Conservation (phyloP, 176 grass and related monocot genomes). For the Metroxylon sagu region DNA sequence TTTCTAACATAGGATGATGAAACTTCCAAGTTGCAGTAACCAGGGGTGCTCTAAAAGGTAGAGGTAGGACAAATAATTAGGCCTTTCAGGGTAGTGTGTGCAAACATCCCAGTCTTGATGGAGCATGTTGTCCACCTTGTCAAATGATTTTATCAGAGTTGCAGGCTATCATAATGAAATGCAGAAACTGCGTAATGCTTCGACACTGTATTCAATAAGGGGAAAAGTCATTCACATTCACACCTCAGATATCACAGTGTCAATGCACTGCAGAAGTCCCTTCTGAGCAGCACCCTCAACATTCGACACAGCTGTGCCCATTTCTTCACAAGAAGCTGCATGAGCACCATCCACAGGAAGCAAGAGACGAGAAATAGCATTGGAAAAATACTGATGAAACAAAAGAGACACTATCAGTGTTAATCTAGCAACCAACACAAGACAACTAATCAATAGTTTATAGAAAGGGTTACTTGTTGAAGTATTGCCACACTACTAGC, state of each 20-base stretch:
- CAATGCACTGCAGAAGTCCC: constrained; percentile 92
- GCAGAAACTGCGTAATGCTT: too few relatives aligned
- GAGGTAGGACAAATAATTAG: too few relatives aligned
- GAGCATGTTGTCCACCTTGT: neutral
- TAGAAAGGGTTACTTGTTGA: constrained; percentile 68
- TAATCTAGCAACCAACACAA: neutral
- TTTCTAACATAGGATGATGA: too few relatives aligned
- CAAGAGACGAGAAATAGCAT: constrained; percentile 85
- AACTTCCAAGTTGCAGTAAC: too few relatives aligned
- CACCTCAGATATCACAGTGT: constrained; percentile 96
- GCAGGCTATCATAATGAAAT: too few relatives aligned
- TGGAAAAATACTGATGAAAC: constrained; percentile 74
- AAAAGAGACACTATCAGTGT: constrained; percentile 1
- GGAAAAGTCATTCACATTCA: neutral
- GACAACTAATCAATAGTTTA: neutral
- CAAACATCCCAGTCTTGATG: too few relatives aligned
- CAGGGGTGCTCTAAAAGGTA: too few relatives aligned
- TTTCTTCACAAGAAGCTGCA: constrained; percentile 84
- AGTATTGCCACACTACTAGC: constrained; percentile 87
- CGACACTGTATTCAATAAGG: neutral
- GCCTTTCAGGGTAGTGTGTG: too few relatives aligned
- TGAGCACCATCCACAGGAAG: constrained; percentile 86
- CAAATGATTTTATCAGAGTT: too few relatives aligned
- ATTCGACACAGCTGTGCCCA: constrained; percentile 81
- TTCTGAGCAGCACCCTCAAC: constrained; percentile 91